Percentiles rank a stretch among this genome's conserved stretches.
phyloP scores from a whole-genome alignment of 441 rosid genomes.

The Omphalea diandra region DNA sequence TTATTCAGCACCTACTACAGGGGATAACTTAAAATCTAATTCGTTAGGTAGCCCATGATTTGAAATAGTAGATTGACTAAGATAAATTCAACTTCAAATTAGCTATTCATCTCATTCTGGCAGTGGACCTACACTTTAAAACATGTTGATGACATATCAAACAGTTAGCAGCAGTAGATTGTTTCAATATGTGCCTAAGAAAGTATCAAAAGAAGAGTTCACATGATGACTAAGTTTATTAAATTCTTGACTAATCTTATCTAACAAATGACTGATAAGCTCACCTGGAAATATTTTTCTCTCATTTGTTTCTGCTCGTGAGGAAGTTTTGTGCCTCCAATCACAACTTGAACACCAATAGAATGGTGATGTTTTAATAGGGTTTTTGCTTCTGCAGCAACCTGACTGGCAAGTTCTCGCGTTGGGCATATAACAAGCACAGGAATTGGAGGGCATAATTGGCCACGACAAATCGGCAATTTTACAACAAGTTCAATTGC shows the following conservation, averaged over 20 bases:
- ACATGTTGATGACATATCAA: conserved; percentile 18
- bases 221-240: neutral
- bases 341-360: conserved; percentile 90
- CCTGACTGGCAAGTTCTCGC: conserved; percentile 94
- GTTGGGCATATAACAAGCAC: conserved; percentile 94
- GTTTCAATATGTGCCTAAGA: neutral
- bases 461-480: conserved; percentile 57
- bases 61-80: neutral
- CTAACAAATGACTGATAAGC: conserved; percentile 23
- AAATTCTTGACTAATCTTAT: neutral
- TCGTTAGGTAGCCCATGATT: neutral
- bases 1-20: neutral
- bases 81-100: neutral
- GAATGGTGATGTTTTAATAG: conserved; percentile 81
- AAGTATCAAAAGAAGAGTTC: too few species aligned
- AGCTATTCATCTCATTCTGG: conserved; percentile 3
- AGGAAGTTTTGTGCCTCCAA: conserved; percentile 91
- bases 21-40: conserved; percentile 1
- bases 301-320: conserved; percentile 83
- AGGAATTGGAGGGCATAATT: conserved; percentile 70
- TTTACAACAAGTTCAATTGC: conserved; percentile 80
- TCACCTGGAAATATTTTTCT: conserved; percentile 88
- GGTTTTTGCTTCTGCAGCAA: conserved; percentile 80
- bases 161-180: conserved; percentile 4
- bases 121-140: too few species aligned